A percentile compares a stretch with the other conserved stretches of the same genome.
Evolutionary conservation across 2,329 filamentous ascomycete genomes (phyloP).

Genomic region (Colletotrichum phormii): DNA sequence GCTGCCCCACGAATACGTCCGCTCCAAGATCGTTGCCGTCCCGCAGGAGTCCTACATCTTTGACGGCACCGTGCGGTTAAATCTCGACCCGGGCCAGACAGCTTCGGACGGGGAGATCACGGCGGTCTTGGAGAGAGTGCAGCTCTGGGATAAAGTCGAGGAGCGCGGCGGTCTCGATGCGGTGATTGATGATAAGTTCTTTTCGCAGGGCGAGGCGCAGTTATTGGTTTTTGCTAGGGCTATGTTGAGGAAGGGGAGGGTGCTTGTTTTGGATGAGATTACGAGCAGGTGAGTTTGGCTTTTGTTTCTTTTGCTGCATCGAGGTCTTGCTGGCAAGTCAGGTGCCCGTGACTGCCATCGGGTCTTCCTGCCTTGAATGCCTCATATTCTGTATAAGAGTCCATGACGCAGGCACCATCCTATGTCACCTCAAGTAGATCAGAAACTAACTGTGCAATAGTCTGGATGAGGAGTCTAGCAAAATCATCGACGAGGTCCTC

Average conservation of each 20-base stretch:
- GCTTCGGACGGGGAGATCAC: conserved; percentile 54
- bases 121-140: conserved; percentile 56
- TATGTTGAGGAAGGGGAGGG: conserved; percentile 50
- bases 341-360: too few species aligned
- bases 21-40: conserved; percentile 52
- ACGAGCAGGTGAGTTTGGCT: conserved; percentile 48
- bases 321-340: neutral
- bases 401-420: too few species aligned
- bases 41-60: conserved; percentile 65
- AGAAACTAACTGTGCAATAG: conserved; percentile 8
- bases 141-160: conserved; percentile 55
- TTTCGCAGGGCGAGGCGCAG: conserved; percentile 62
- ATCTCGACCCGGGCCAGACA: conserved; percentile 56
- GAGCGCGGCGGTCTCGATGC: conserved; percentile 50
- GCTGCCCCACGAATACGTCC: conserved; percentile 42
- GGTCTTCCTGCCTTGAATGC: too few species aligned
- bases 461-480: conserved; percentile 37
- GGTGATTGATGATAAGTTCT: conserved; percentile 43
- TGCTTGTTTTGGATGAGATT: conserved; percentile 56
- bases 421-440: too few species aligned
- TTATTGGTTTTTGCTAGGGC: conserved; percentile 60
- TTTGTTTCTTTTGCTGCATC: too few species aligned
- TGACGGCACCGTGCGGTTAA: conserved; percentile 57
- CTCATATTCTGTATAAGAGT: too few species aligned
- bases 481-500: conserved; percentile 34